Evolutionary conservation across 2,329 filamentous ascomycete genomes (phyloP).

Genomic region (Colletotrichum sp.): DNA sequence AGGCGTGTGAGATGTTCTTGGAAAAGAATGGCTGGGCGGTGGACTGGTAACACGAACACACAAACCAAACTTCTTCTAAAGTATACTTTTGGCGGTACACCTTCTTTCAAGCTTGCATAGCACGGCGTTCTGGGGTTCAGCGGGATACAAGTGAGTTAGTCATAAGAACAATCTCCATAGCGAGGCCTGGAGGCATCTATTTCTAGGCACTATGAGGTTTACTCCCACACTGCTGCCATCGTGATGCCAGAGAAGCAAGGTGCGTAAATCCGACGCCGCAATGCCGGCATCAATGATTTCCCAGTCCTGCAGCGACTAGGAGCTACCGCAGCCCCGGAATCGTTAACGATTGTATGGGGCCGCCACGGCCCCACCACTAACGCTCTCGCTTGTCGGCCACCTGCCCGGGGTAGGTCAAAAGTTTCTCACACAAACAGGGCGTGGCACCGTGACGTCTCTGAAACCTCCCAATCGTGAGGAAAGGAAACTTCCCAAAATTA

Average conservation of each 20-base stretch:
- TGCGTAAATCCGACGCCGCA: background rate
- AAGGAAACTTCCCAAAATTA: background rate
- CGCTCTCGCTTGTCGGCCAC: background rate
- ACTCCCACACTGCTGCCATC: background rate
- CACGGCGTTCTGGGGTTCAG: background rate
- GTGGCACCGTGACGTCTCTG: background rate
- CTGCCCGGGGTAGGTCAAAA: background rate
- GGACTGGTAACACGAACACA: slow-evolving; percentile 71
- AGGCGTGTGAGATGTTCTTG: slow-evolving; percentile 86
- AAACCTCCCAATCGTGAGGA: background rate
- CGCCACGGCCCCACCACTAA: background rate
- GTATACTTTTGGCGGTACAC: background rate
- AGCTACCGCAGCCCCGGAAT: background rate
- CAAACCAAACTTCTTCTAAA: background rate
- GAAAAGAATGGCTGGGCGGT: slow-evolving; percentile 90
- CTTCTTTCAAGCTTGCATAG: slow-evolving; percentile 4
- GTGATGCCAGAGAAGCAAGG: background rate
- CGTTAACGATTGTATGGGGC: background rate
- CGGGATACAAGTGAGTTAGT: background rate
- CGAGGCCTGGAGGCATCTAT: background rate
- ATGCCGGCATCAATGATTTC: background rate
- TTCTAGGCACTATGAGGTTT: background rate
- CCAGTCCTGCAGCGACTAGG: background rate
- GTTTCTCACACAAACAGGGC: background rate
- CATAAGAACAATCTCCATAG: background rate